Base-by-base conservation (phyloP, 108 stramenopile genomes). In the Skeletonema costatum region DNA sequence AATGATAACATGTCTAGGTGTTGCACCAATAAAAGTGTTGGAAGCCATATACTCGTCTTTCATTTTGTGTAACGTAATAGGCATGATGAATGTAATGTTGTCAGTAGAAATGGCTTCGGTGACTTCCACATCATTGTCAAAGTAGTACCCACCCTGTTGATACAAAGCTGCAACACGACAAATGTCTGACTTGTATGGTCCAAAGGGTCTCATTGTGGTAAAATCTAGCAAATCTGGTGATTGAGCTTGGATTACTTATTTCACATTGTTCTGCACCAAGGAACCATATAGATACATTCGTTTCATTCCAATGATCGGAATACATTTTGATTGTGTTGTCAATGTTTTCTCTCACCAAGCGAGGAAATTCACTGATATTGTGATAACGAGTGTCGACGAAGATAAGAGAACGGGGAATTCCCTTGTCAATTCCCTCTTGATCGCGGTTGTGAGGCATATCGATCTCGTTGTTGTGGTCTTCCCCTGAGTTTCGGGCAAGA, bases 121-220 rank as follows among this genome's bases (percentile, higher is more conserved):
- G 5, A 63, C 61, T 13, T 63, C 35, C 61, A 63, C 14, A 30
- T 63, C 61, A 38, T 32, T 63, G 16, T 63, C 61, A 38, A 63
- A 63, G 16, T 63, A 63, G 32, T 63, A 63, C 14, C 61, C 61
- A 6, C 61, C 61, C 0, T 13, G 61, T 63, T 36, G 6, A 5
- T 32, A 4, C 61, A 63, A n/a, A 63, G 61, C 61, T 36, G 61
- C 61, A 3, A 63, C 32, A 3, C 61, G 32, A 33, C 61, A 63
- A 38, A 63, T 63, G 13, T 63, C 61, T 14, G 61, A 32, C 35
- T 63, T 63, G 8, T 32, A 63, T 3, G 50, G 12, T 5, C 50
- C 50, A 51, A 51, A 51, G 17, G 50, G 3, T 51, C n/a, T 51
- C 50, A 19, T 2, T 17, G 3, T 17, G 50, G 13, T 51, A 51